These are phyloP conservation scores for Tricholoma sp. DNA, from an alignment of 768 basidiomycete species.

Conservation along the genomic window DNA sequence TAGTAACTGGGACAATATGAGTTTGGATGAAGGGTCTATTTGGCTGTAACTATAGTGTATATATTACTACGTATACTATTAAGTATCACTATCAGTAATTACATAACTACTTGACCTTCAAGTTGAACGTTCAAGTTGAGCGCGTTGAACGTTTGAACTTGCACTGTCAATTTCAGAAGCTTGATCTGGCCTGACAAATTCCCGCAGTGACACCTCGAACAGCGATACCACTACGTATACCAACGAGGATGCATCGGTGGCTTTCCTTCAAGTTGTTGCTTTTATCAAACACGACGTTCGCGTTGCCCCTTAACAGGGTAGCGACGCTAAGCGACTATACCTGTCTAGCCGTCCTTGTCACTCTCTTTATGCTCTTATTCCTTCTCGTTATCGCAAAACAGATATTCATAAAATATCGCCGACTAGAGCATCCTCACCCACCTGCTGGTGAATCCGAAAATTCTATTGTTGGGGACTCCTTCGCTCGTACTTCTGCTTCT, in stretches of 20 bases:
- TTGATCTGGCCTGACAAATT: background rate
- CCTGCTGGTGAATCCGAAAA: background rate
- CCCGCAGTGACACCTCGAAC: background rate
- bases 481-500: constrained; percentile 14
- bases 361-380: constrained; percentile 17
- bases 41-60: too few species aligned
- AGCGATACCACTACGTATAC: background rate
- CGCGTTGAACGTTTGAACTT: too few species aligned
- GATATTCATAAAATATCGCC: constrained; percentile 23
- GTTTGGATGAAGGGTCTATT: too few species aligned
- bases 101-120: too few species aligned
- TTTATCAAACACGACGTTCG: background rate
- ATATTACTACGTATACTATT: too few species aligned
- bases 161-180: background rate
- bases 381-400: constrained; percentile 23
- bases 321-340: constrained; percentile 13
- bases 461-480: constrained; percentile 8
- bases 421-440: constrained; percentile 2
- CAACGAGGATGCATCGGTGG: constrained; percentile 13
- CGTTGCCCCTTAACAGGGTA: constrained; percentile 10
- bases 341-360: constrained; percentile 22
- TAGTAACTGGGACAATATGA: too few species aligned
- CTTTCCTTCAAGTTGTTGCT: constrained; percentile 6
- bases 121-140: too few species aligned
- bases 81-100: too few species aligned